Evolutionary conservation across 148 eudicot genomes (phyloP), one percentile per base, ranked within the genome.

Genomic region (Diospyros kaki): DNA sequence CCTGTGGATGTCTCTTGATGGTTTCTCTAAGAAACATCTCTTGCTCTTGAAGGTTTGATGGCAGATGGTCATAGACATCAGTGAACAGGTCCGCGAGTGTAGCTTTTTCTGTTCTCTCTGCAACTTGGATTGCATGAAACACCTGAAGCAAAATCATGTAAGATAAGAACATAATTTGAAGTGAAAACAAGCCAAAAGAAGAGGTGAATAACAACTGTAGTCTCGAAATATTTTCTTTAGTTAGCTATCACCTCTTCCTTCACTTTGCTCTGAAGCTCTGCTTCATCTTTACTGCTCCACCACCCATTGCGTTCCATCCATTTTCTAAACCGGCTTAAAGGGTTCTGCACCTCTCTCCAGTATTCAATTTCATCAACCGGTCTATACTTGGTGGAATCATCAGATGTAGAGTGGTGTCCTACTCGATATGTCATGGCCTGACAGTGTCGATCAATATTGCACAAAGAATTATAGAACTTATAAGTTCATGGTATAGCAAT

Each of bases 381-480:
- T 53, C 92, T 80, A 58, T 91, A 93, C 84, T 88, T 89, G 64
- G 98, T 91, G 5, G 98, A 93, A 77, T 93, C 96, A 73, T 91
- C 98, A 0, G 98, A 93, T 15, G 98, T 91, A 1, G 96, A 93
- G 76, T 93, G 98, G 80, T 93, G 94, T 6, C 96, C 84, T 58
- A 89, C 96, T 84, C 96, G 79, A 70, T 94, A 90, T 4, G 97
- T 90, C 48, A 94, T 78, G 54, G 98, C 98, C 98, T 94, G 84
- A 75, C 17, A 71, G 45, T 61, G 38, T 1, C 68, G 9, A 45
- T 44, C 10, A 7, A 64, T 12, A 10, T 11, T 64, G 67, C 28
- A 6, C 10, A 12, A 14, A 1, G n/a, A 2, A 12, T 64, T 9
- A 40, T 9, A 63, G 3, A 17, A 28, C 28, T 28, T 28, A 28